Conservation (phyloP, 495 filamentous ascomycete genomes). For the Haplographium delicatum region DNA sequence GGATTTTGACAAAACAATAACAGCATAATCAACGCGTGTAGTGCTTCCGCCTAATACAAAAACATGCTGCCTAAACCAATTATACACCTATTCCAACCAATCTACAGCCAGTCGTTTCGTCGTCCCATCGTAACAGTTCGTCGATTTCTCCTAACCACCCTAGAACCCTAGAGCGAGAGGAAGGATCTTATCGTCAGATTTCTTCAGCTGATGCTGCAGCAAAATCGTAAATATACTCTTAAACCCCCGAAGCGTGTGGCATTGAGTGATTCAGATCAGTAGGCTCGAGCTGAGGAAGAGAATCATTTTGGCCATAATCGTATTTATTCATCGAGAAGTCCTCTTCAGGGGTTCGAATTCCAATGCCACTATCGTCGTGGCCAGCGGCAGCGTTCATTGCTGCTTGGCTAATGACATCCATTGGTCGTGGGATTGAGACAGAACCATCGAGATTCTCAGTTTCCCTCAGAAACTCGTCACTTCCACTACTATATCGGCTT, state of each 20-base stretch:
- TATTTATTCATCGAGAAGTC: slow-evolving; percentile 51
- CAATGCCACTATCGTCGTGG: slow-evolving; percentile 68
- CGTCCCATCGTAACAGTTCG: slow-evolving; percentile 22
- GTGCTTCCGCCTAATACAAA: slow-evolving; percentile 4
- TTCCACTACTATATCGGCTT: slow-evolving; percentile 39
- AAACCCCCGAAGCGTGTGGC: slow-evolving; percentile 14
- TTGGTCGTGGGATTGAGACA: slow-evolving; percentile 15
- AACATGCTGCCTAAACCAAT: slow-evolving; percentile 7
- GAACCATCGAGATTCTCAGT: slow-evolving; percentile 10
- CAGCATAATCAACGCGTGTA: not conserved
- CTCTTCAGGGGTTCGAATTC: slow-evolving; percentile 57
- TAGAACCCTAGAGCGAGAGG: slow-evolving; percentile 16
- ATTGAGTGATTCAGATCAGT: slow-evolving; percentile 3
- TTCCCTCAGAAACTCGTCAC: slow-evolving; percentile 30
- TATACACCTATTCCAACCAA: slow-evolving; percentile 21
- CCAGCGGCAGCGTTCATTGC: slow-evolving; percentile 28
- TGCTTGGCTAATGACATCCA: slow-evolving; percentile 29
- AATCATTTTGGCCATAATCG: slow-evolving; percentile 27
- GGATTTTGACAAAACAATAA: slow-evolving; percentile 4
- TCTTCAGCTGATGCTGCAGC: not conserved
- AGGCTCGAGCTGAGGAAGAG: slow-evolving; percentile 7
- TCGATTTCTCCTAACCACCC: slow-evolving; percentile 1
- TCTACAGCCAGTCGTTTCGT: slow-evolving; percentile 25
- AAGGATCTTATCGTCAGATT: slow-evolving; percentile 2
- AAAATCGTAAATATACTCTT: not conserved